These are phyloP conservation scores for Lactarius akahatsu DNA, from an alignment of 768 basidiomycete species.

Conservation along the genomic window DNA sequence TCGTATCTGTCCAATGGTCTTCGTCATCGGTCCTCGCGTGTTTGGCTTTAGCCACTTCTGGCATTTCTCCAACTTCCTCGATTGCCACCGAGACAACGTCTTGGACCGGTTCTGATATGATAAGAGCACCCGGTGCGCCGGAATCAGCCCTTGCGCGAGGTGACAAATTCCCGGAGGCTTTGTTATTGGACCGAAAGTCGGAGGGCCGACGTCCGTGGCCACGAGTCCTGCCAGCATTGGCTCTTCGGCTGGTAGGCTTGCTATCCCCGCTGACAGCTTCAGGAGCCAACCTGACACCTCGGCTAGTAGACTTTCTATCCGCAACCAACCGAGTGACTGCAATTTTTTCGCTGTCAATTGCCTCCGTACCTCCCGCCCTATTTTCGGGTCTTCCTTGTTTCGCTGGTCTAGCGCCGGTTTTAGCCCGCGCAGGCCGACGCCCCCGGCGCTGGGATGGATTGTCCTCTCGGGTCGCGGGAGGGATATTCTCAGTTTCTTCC, in stretches of 20 bases:
- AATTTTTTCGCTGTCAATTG: neutral
- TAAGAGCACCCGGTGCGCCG: neutral
- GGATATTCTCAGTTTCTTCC: conserved; percentile 13
- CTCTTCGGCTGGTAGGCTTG: neutral
- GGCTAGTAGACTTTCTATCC: neutral
- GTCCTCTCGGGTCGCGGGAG: conserved; percentile 8
- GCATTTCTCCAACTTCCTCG: neutral
- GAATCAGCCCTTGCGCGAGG: neutral
- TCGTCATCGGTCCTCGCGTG: neutral
- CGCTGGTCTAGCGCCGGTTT: neutral
- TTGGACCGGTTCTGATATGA: neutral
- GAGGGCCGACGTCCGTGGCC: neutral
- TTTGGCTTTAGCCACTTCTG: conserved; percentile 13
- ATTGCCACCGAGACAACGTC: neutral
- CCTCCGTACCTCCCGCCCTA: neutral
- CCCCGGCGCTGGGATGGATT: conserved; percentile 1
- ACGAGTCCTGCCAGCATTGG: neutral
- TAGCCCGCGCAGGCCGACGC: neutral
- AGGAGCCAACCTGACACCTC: neutral
- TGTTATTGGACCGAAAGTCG: neutral
- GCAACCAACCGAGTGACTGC: neutral
- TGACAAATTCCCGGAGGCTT: neutral
- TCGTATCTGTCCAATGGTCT: neutral
- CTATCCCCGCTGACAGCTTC: neutral
- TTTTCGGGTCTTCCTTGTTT: conserved; percentile 8